Base-by-base conservation (phyloP, 164 flowering plant genomes). In the Protea cynaroides region DNA sequence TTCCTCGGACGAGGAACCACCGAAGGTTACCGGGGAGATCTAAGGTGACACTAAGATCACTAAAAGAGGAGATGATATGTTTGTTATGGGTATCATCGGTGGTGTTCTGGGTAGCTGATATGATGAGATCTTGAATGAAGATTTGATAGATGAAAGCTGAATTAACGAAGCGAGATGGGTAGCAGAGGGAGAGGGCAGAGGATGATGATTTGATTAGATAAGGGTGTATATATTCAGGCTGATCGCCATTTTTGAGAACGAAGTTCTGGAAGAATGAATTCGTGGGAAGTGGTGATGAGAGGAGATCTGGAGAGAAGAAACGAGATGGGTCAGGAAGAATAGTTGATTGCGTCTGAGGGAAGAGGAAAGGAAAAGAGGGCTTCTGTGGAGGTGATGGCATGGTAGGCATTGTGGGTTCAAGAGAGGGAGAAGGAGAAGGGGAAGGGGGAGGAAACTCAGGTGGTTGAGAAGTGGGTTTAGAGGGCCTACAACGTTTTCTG, bases 241-340 rank as follows among this genome's bases (percentile, higher is more conserved):
- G 91, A 44, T 92, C 96, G 57, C 99, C 99, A 65, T 81, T 80
- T 59, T 88, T 84, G 47, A 94, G 86, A 49, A 78, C 84, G 22
- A 82, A 86, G 83, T 94, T 94, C 56, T 91, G 97, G 80, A 88
- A 94, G 82, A 94, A 94, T 8, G 99, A 82, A 66, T 88, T 89
- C n/a, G n/a, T n/a, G n/a, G n/a, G n/a, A n/a, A n/a, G n/a, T n/a
- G n/a, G n/a, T n/a, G n/a, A n/a, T n/a, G n/a, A n/a, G n/a, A n/a
- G n/a, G n/a, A n/a, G n/a, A n/a, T n/a, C n/a, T n/a, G n/a, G n/a
- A n/a, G n/a, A n/a, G n/a, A n/a, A n/a, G n/a, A n/a, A n/a, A n/a
- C n/a, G n/a, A n/a, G n/a, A n/a, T n/a, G n/a, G n/a, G n/a, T n/a
- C n/a, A n/a, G n/a, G n/a, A n/a, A n/a, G n/a, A n/a, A n/a, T n/a